These are phyloP conservation scores for Aspergillus carlsbadensis DNA, from an alignment of 495 filamentous ascomycete genomes.

Conservation along the genomic window DNA sequence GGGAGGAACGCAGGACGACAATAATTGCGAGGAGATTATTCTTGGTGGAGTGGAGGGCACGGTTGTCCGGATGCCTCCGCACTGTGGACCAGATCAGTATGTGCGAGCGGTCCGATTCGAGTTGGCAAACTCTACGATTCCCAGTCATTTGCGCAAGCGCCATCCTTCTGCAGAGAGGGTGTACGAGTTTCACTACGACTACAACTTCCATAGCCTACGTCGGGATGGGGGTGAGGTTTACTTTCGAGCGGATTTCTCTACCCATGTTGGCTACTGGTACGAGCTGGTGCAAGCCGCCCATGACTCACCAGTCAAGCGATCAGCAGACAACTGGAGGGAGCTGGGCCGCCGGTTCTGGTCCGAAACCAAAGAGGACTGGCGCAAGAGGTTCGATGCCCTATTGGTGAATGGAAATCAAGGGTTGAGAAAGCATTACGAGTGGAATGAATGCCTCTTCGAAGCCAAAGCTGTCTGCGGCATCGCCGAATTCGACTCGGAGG, in stretches of 20 bases:
- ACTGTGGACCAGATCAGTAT: not conserved
- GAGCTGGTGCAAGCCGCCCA: not conserved
- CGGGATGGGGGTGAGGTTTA: constrained; percentile 3
- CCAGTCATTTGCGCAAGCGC: not conserved
- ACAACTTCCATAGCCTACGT: constrained; percentile 3
- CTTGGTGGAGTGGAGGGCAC: not conserved
- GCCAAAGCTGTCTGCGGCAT: not conserved
- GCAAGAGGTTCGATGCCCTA: not conserved
- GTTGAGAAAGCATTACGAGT: not conserved
- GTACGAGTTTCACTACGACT: constrained; percentile 6
- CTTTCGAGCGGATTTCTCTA: constrained; percentile 4
- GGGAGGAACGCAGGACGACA: not conserved
- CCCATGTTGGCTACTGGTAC: constrained; percentile 2
- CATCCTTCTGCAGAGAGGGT: not conserved
- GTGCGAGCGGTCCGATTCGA: constrained; percentile 1
- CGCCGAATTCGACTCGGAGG: not conserved
- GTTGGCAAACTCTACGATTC: not conserved
- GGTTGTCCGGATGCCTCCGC: not conserved
- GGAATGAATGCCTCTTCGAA: not conserved
- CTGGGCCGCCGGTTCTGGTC: not conserved
- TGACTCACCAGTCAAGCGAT: not conserved
- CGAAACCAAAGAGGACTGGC: not conserved
- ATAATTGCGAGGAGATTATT: not conserved
- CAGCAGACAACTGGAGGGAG: not conserved
- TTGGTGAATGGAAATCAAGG: not conserved